Evolutionary conservation across 2,329 filamentous ascomycete species (phyloP).

Genomic region (Penicillium glabrum): DNA sequence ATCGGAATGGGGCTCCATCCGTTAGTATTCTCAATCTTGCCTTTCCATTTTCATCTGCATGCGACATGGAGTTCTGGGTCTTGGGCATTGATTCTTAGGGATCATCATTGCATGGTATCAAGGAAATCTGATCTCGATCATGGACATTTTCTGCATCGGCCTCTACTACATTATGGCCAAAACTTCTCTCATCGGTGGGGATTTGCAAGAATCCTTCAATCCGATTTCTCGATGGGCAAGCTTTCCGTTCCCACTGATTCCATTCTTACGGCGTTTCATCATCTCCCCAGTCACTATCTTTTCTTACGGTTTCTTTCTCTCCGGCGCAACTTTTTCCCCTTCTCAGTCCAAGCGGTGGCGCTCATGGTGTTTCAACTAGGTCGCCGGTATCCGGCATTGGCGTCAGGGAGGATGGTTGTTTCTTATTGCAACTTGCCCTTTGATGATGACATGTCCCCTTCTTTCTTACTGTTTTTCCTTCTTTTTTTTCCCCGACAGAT

Average conservation of each 20-base stretch:
- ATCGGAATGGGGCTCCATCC: slow-evolving; percentile 81
- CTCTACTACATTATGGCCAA: slow-evolving; percentile 30
- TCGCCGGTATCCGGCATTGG: slow-evolving; percentile 23
- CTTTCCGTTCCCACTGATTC: background rate
- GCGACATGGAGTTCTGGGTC: slow-evolving; percentile 34
- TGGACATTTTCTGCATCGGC: slow-evolving; percentile 26
- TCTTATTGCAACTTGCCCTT: slow-evolving; percentile 12
- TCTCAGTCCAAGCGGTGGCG: slow-evolving; percentile 28
- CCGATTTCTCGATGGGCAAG: background rate
- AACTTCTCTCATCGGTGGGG: background rate
- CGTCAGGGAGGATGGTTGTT: slow-evolving; percentile 13
- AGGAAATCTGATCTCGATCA: slow-evolving; percentile 9
- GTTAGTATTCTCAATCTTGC: slow-evolving; percentile 34
- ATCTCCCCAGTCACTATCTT: slow-evolving; percentile 1
- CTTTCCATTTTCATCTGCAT: slow-evolving; percentile 30
- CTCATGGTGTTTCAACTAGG: slow-evolving; percentile 30
- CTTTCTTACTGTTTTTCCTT: background rate
- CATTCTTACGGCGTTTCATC: background rate
- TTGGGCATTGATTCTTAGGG: slow-evolving; percentile 16
- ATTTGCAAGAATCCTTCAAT: background rate
- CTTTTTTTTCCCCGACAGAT: background rate
- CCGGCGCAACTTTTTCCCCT: slow-evolving; percentile 9
- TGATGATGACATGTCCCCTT: slow-evolving; percentile 33
- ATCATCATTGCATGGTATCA: slow-evolving; percentile 26
- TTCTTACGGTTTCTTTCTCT: slow-evolving; percentile 5